Conservation (phyloP, 2,329 filamentous ascomycete species). For the Ophiostoma sp. region DNA sequence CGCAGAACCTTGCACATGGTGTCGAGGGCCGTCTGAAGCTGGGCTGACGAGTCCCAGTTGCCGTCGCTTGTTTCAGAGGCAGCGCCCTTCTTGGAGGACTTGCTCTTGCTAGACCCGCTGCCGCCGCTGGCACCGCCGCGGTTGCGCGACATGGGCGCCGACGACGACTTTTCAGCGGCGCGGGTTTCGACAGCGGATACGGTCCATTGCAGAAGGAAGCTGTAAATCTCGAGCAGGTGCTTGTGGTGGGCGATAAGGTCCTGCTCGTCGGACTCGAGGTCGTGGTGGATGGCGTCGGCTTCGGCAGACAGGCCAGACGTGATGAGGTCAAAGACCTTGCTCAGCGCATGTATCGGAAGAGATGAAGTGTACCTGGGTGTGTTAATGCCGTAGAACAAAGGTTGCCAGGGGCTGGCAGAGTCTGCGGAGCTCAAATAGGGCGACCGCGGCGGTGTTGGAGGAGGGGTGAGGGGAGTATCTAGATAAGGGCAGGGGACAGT, state of each 20-base stretch:
- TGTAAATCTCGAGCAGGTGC: slow-evolving; percentile 85
- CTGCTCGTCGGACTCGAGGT: slow-evolving; percentile 88
- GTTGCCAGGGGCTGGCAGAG: no score
- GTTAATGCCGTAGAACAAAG: not conserved
- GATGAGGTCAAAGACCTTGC: slow-evolving; percentile 87
- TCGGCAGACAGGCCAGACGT: slow-evolving; percentile 81
- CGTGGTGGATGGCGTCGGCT: slow-evolving; percentile 76
- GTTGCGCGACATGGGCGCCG: slow-evolving; percentile 65
- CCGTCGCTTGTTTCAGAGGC: slow-evolving; percentile 49
- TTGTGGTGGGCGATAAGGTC: slow-evolving; percentile 83
- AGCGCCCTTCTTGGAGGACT: slow-evolving; percentile 1
- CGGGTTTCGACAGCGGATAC: slow-evolving; percentile 92
- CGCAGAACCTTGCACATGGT: slow-evolving; percentile 95
- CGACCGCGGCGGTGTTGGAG: not conserved
- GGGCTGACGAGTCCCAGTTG: slow-evolving; percentile 80
- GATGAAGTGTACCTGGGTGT: slow-evolving; percentile 66
- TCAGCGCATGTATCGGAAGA: slow-evolving; percentile 74
- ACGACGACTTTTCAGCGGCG: slow-evolving; percentile 78
- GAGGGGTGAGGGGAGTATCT: slow-evolving; percentile 1
- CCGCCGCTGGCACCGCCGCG: slow-evolving; percentile 31
- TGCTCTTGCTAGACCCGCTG: slow-evolving; percentile 34
- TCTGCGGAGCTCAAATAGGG: not conserved
- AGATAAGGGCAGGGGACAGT: slow-evolving; percentile 11
- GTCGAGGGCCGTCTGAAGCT: slow-evolving; percentile 83
- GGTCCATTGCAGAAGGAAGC: slow-evolving; percentile 90